Conservation (phyloP, 2,329 filamentous ascomycete species). For the Knufia fluminis region DNA sequence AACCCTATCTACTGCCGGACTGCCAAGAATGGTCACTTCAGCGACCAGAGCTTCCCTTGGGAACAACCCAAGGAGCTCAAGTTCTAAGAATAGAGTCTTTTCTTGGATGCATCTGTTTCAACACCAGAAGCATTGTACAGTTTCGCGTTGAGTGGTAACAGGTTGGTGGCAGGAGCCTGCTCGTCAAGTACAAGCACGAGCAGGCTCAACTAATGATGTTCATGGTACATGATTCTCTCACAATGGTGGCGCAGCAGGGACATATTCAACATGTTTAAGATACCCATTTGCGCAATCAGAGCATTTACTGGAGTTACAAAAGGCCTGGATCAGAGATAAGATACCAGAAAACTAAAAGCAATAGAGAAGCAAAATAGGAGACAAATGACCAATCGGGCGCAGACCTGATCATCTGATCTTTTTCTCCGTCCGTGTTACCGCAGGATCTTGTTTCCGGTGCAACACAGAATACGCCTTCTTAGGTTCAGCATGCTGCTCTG, state of each 20-base stretch:
- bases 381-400: background rate
- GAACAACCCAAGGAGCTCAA: slow-evolving; percentile 95
- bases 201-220: slow-evolving; percentile 5
- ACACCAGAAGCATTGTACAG: slow-evolving; percentile 9
- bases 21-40: slow-evolving; percentile 99
- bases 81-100: slow-evolving; percentile 52
- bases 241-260: slow-evolving; percentile 8
- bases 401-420: background rate
- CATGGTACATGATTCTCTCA: slow-evolving; percentile 8
- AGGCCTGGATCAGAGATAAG: background rate
- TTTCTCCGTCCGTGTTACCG: background rate
- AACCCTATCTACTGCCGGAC: slow-evolving; percentile 98
- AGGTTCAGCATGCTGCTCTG: background rate
- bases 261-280: slow-evolving; percentile 10
- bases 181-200: background rate
- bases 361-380: slow-evolving; percentile 1
- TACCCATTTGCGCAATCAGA: slow-evolving; percentile 9
- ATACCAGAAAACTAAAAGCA: background rate
- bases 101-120: slow-evolving; percentile 12
- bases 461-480: background rate
- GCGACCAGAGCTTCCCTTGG: slow-evolving; percentile 96
- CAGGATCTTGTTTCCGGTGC: background rate
- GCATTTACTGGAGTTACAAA: slow-evolving; percentile 1
- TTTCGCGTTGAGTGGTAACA: background rate
- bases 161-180: background rate